A percentile compares a stretch with the other conserved stretches of the same genome.
Evolutionary conservation across 345 rosid species (phyloP).

Genomic region (Linum trigynum): DNA sequence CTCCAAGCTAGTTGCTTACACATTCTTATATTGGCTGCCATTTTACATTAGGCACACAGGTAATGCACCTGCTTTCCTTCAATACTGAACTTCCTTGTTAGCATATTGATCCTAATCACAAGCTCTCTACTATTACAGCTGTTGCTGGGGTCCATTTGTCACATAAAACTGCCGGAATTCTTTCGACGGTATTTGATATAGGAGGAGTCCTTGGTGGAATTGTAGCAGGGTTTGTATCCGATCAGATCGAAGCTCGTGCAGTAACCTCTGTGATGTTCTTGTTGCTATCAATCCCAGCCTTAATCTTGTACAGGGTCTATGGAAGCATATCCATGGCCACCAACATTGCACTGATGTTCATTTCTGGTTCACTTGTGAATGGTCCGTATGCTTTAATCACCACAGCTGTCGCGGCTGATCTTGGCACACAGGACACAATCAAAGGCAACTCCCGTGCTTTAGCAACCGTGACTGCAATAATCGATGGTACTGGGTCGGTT

Average conservation of each 20-base stretch:
- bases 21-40: slow-evolving; percentile 87
- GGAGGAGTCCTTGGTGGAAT: slow-evolving; percentile 89
- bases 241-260: slow-evolving; percentile 67
- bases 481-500: slow-evolving; percentile 90
- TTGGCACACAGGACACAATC: slow-evolving; percentile 69
- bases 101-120: too few relatives aligned
- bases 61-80: slow-evolving; percentile 14
- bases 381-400: slow-evolving; percentile 87
- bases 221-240: slow-evolving; percentile 67
- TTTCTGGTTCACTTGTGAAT: slow-evolving; percentile 72
- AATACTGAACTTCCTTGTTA: not conserved
- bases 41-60: slow-evolving; percentile 86
- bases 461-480: slow-evolving; percentile 86
- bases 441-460: slow-evolving; percentile 75
- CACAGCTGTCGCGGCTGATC: slow-evolving; percentile 92
- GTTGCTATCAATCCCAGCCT: slow-evolving; percentile 60
- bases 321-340: slow-evolving; percentile 56
- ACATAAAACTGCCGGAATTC: slow-evolving; percentile 75
- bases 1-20: slow-evolving; percentile 90
- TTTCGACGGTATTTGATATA: slow-evolving; percentile 65
- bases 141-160: slow-evolving; percentile 77
- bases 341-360: slow-evolving; percentile 58
- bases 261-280: slow-evolving; percentile 62
- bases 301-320: slow-evolving; percentile 51
- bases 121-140: slow-evolving; percentile 33